Base-by-base conservation (phyloP, 2,329 filamentous ascomycete genomes). In the Diaporthe destruens region DNA sequence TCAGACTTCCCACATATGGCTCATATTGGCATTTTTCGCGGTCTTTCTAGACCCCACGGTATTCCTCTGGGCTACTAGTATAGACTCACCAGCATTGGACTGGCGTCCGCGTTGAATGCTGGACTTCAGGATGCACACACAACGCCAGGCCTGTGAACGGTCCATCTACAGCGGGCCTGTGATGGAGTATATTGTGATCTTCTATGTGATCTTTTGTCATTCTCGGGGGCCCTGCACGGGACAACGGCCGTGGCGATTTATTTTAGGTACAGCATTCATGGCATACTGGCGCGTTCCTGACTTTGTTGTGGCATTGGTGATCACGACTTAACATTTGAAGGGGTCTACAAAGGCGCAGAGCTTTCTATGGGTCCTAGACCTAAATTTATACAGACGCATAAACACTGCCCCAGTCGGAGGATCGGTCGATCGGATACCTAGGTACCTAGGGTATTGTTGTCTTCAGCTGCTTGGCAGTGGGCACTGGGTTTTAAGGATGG, bases 181-280 rank as follows among this genome's bases (percentile, higher is more conserved):
- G 6, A 36, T 0, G 29, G 29, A 6, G 36, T 5, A 65, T 16
- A 65, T 65, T 51, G 29, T 23, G 59, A 65, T 65, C 59, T 65
- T 49, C 59, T n/a, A 6, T 18, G 9, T 6, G 25, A 65, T 65
- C 44, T 49, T 23, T 42, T n/a, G 18, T 36, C 6, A 0, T 16
- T 16, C 44, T 20, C 59, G 59, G 59, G 9, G 51, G 49, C 25
- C 51, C 59, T 42, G 44, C 59, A 65, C 16, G 42, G 49, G 20
- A 6, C 29, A 32, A 47, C 7, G 18, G 39, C 36, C 44, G 32
- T 5, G 3, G 57, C 1, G 25, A 42, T 47, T 44, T 47, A 25
- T 29, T 65, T 65, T 18, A 44, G 42, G 59, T 51, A 14, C 14
- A 25, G 49, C 11, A 51, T 51, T 32, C 32, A 14, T 16, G 36